Percentiles rank a stretch among this genome's conserved stretches.
Conservation (phyloP, 345 rosid genomes). For the Brassica juncea region DNA sequence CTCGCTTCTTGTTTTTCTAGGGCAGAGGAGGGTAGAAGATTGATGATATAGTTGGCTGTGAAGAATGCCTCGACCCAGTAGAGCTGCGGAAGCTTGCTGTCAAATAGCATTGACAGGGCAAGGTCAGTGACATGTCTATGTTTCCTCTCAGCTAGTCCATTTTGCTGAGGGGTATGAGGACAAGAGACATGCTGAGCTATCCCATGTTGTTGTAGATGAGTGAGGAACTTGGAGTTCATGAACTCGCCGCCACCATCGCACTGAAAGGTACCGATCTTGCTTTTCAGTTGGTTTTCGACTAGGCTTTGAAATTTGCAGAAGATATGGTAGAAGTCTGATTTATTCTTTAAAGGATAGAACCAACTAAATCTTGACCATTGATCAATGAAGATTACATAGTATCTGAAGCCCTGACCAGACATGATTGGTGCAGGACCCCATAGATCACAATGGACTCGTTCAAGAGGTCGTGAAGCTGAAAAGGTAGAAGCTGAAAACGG, state of each 20-base stretch:
- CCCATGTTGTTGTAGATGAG: no score
- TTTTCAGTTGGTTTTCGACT: neutral
- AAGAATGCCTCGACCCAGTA: no score
- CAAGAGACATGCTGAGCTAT: no score
- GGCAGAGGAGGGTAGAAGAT: no score
- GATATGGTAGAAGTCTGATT: neutral
- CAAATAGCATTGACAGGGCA: no score
- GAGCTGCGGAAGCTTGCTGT: no score
- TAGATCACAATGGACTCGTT: neutral
- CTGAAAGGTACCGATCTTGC: neutral
- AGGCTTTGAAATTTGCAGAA: neutral
- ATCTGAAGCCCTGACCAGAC: neutral
- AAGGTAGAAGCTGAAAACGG: neutral
- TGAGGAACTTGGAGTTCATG: no score
- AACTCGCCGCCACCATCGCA: neutral
- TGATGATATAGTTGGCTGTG: no score
- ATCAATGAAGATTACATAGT: neutral
- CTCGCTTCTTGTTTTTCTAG: no score
- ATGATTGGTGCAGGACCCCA: neutral
- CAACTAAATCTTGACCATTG: neutral
- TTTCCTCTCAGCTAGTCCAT: no score
- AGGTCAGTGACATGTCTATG: no score
- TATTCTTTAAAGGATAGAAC: neutral
- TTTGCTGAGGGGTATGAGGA: no score
- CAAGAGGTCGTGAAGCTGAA: neutral